These are phyloP conservation scores for Ustanciosporium gigantosporum DNA, from an alignment of 1,284 basidiomycete species.

Conservation along the genomic window DNA sequence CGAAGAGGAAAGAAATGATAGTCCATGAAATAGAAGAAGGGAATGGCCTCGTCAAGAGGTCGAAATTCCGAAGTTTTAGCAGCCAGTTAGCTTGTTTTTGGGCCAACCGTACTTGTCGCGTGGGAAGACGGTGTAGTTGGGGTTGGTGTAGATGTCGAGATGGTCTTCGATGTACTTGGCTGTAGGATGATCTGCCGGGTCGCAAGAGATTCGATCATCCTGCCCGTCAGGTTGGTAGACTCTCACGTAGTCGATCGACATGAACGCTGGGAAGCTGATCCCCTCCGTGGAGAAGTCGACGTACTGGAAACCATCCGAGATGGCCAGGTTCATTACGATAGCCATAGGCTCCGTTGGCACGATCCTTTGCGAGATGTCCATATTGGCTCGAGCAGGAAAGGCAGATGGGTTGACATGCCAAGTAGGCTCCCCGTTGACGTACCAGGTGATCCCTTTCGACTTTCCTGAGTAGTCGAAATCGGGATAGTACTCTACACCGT, in stretches of 20 bases:
- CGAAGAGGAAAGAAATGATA: conserved; percentile 1
- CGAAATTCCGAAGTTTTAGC: too few species aligned
- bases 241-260: conserved; percentile 51
- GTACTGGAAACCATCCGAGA: conserved; percentile 52
- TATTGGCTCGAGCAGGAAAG: conserved; percentile 16
- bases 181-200: conserved; percentile 55
- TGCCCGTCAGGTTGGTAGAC: conserved; percentile 56
- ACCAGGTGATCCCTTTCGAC: conserved; percentile 54
- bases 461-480: conserved; percentile 49
- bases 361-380: conserved; percentile 48
- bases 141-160: conserved; percentile 52
- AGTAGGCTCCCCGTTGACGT: conserved; percentile 55
- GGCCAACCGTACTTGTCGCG: conserved; percentile 46
- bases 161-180: conserved; percentile 54
- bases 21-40: not conserved
- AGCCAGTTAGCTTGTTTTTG: conserved; percentile 45
- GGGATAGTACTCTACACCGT: conserved; percentile 59
- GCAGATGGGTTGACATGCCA: conserved; percentile 48
- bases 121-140: conserved; percentile 49
- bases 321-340: conserved; percentile 55
- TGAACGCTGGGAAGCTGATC: conserved; percentile 44
- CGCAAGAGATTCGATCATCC: conserved; percentile 35
- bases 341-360: conserved; percentile 57
- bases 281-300: conserved; percentile 40
- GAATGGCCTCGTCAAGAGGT: not conserved